Evolutionary conservation across 176 grass and related monocot genomes (phyloP), one percentile per base, ranked within the genome.

Genomic region (Zizania latifolia): DNA sequence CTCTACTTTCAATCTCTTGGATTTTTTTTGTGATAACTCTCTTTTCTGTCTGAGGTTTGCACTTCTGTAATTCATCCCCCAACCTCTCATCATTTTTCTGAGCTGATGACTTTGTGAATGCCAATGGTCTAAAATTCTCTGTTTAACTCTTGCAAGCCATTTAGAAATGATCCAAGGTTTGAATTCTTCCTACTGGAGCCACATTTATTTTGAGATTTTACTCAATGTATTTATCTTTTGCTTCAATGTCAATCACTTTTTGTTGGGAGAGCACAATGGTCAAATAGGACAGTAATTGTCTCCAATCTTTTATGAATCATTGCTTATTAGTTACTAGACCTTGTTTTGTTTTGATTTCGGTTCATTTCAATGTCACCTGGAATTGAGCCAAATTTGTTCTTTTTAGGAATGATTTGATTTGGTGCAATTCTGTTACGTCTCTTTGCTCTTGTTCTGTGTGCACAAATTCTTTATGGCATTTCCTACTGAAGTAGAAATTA

Each of bases 361-460:
- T 72, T 48, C 7, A 71, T 76, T 39, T 43, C 22, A 32, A 29
- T 62, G 62, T 37, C 46, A 37, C 17, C 27, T 30, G 28, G 11
- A 27, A 59, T 53, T 62, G 23, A 68, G 58, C 64, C 16, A 8
- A 28, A 71, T 56, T 19, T 38, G n/a, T 76, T 57, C 33, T 40
- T 22, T 2, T 57, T 37, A 5, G 4, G 55, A 70, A 1, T 34
- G 8, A 58, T 41, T 33, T 79, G 35, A 54, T 84, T 72, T 10
- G 26, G 21, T 57, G 15, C 27, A 29, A 4, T 40, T 48, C 32
- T 55, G 2, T 2, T 7, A 48, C 72, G 16, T 24, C 2, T 16
- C 7, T 14, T 68, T 78, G n/a, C 38, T 45, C n/a, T 51, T 26
- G 28, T 65, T 73, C 29, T 85, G n/a, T n/a, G n/a, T 73, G 36